phyloP scores from a whole-genome alignment of 2,329 filamentous ascomycete genomes.

The Stemphylium beticola region DNA sequence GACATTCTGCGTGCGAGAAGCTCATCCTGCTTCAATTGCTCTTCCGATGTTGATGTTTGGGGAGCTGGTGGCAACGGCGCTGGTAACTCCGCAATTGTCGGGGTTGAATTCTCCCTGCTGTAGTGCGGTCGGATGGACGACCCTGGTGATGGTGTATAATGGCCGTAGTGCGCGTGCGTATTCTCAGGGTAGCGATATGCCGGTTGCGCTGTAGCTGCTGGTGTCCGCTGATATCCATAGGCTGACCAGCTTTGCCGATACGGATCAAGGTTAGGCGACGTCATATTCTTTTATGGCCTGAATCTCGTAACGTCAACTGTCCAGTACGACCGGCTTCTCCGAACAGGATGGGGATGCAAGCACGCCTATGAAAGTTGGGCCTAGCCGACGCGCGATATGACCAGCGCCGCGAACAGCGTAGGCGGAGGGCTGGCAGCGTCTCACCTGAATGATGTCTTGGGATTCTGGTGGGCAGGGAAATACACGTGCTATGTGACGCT shows the following conservation, averaged over 20 bases:
- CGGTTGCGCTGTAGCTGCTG: constrained; percentile 2
- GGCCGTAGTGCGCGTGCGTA: constrained; percentile 3
- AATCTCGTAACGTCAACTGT: background rate
- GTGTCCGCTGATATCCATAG: constrained; percentile 17
- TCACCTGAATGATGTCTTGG: background rate
- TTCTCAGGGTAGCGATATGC: constrained; percentile 17
- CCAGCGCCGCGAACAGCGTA: background rate
- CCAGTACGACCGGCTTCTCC: background rate
- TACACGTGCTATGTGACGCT: background rate
- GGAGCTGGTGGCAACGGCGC: constrained; percentile 36
- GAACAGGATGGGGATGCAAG: background rate
- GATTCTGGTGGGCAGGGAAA: background rate
- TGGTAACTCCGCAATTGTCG: constrained; percentile 37
- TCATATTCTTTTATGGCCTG: background rate
- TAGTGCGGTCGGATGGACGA: constrained; percentile 32
- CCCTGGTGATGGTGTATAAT: constrained; percentile 5
- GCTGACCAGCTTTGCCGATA: constrained; percentile 13
- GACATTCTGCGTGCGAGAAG: constrained; percentile 36
- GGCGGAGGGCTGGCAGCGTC: background rate
- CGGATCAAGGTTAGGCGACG: constrained; percentile 1
- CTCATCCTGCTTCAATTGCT: constrained; percentile 41
- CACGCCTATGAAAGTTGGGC: background rate
- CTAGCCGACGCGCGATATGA: background rate
- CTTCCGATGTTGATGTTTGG: constrained; percentile 32
- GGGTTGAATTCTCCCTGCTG: constrained; percentile 10